Evolutionary conservation across 1,284 basidiomycete species (phyloP).

Genomic region (Cryptococcus neoformans): DNA sequence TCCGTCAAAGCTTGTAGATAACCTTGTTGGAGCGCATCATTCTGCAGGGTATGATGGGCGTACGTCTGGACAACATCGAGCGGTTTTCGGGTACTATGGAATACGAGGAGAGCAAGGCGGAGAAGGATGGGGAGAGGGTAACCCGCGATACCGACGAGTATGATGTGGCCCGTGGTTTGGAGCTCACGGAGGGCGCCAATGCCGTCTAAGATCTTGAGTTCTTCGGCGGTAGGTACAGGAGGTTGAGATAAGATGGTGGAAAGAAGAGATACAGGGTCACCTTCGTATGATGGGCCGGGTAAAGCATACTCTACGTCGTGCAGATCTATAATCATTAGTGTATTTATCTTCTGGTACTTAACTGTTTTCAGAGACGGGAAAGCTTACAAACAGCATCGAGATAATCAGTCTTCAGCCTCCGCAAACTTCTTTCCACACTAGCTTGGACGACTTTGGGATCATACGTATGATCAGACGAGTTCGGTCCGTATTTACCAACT

Average conservation of each 20-base stretch:
- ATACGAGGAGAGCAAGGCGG: conserved; percentile 71
- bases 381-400: conserved; percentile 69
- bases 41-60: conserved; percentile 83
- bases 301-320: conserved; percentile 90
- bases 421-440: conserved; percentile 68
- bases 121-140: conserved; percentile 88
- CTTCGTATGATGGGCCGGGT: conserved; percentile 48
- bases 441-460: conserved; percentile 64
- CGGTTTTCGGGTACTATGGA: conserved; percentile 57
- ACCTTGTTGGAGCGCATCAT: conserved; percentile 58
- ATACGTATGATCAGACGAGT: conserved; percentile 66
- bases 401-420: conserved; percentile 72
- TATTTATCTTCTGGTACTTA: neutral
- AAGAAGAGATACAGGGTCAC: conserved; percentile 52
- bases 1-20: conserved; percentile 62
- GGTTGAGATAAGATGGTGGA: conserved; percentile 12
- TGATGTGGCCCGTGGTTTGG: conserved; percentile 73
- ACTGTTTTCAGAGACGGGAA: neutral
- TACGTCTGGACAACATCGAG: conserved; percentile 81
- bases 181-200: conserved; percentile 68
- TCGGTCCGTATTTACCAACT: conserved; percentile 76
- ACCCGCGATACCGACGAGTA: conserved; percentile 76
- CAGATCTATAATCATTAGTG: conserved; percentile 52
- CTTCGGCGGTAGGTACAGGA: conserved; percentile 62
- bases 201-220: conserved; percentile 72